Evolutionary conservation across 768 basidiomycete species (phyloP), one percentile per base, ranked within the genome.

Genomic region (Boletus rubescentipes): DNA sequence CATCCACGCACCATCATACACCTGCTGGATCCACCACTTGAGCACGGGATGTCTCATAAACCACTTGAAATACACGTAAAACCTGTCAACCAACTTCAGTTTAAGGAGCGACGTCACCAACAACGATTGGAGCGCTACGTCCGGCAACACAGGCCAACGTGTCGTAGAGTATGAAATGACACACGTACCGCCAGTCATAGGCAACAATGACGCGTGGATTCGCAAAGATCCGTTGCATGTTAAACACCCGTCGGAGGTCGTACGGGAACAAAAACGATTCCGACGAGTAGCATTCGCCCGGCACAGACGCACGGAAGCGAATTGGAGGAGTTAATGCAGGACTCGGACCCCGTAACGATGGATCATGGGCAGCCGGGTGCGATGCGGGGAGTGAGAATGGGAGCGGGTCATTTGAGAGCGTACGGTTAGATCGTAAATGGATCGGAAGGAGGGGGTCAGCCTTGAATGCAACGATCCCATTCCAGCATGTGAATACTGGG

Each of bases 401-500:
- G 1, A 74, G 61, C 4, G 73, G 70, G n/a, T 63, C 37, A 0
- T 50, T 60, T 0, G 74, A 76, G n/a, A 77, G 70, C 15, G 72
- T 73, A 12, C 49, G 58, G 41, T 75, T 75, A 1, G 65, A 60
- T 41, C 77, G 76, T 7, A 76, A 66, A 43, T 67, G 54, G 36
- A 74, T 52, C 14, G 77, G 76, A 30, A 77, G 66, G 30, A 78
- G 41, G 4, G 77, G 75, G 47, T 78, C 77, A 0, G 77, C 71
- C 9, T 59, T 40, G 57, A 78, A 72, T 2, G 71, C 72, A 42
- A 68, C 67, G 57, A 78, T 74, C 34, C 77, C 77, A 44, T 78
- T 78, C 77, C 77, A 78, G 61, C 77, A 78, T 0, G 74, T 56
- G 51, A 76, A 74, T 7, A 77, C 77, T 12, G 77, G 76, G 2